These are phyloP conservation scores for Sarcodon aspratus DNA, from an alignment of 768 basidiomycete genomes.

Conservation along the genomic window DNA sequence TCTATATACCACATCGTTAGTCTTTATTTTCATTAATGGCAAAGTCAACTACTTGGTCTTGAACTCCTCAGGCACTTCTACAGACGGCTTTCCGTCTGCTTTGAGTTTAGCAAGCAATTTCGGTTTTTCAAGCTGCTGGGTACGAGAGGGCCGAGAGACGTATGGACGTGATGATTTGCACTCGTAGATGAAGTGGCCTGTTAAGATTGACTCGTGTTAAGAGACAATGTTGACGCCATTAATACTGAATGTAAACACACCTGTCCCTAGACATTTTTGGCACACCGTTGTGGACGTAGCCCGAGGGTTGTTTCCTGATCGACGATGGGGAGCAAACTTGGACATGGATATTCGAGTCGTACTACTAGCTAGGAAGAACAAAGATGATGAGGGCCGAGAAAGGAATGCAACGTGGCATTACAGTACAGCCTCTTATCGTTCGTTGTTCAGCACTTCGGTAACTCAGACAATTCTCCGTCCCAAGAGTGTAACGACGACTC, in stretches of 20 bases:
- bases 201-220: not conserved
- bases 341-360: constrained; percentile 36
- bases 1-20: constrained; percentile 22
- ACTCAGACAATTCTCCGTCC: too few species aligned
- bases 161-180: constrained; percentile 80
- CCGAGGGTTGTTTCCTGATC: constrained; percentile 47
- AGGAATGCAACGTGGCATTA: not conserved
- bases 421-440: not conserved
- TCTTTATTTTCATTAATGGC: not conserved
- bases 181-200: constrained; percentile 87
- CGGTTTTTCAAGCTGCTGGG: constrained; percentile 78
- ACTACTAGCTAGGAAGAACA: not conserved
- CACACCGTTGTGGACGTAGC: constrained; percentile 61
- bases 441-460: not conserved
- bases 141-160: constrained; percentile 80
- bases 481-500: too few species aligned
- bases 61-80: constrained; percentile 88
- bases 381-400: not conserved
- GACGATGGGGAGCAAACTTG: constrained; percentile 68
- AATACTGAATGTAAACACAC: constrained; percentile 24
- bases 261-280: constrained; percentile 71
- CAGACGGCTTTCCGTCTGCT: constrained; percentile 60
- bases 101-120: constrained; percentile 52
- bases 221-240: too few species aligned
- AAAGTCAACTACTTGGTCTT: constrained; percentile 51